phyloP scores from a whole-genome alignment of 148 eudicot genomes.

The Nyssa sinensis region DNA sequence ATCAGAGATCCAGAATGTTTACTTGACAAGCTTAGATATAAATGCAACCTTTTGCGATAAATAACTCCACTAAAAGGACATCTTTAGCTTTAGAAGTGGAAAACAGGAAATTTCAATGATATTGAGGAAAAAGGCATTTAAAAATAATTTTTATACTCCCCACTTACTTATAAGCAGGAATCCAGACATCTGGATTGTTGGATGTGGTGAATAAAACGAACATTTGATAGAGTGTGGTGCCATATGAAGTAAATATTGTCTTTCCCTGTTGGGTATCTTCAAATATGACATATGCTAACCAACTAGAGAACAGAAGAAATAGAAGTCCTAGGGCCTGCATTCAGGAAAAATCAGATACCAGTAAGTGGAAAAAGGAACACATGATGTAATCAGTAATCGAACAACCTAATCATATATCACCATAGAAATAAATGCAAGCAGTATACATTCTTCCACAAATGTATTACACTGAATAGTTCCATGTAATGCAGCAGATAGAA shows the following conservation, averaged over 20 bases:
- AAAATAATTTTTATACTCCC: neutral
- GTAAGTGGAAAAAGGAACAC: slow-evolving; percentile 7
- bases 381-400: neutral
- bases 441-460: neutral
- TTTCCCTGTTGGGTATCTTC: slow-evolving; percentile 91
- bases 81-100: neutral
- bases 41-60: neutral
- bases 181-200: slow-evolving; percentile 96
- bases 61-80: neutral
- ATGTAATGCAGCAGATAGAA: neutral
- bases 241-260: slow-evolving; percentile 73
- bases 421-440: neutral
- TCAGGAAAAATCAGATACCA: slow-evolving; percentile 14
- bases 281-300: slow-evolving; percentile 95
- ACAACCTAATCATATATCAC: neutral
- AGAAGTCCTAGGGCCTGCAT: slow-evolving; percentile 78
- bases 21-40: neutral
- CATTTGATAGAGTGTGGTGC: slow-evolving; percentile 83
- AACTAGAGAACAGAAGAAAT: slow-evolving; percentile 87
- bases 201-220: slow-evolving; percentile 87
- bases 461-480: neutral
- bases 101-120: neutral
- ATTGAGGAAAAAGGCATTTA: neutral
- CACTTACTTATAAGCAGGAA: slow-evolving; percentile 96
- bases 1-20: neutral